A percentile compares a stretch with the other conserved stretches of the same genome.
phyloP scores from a whole-genome alignment of 2,329 filamentous ascomycete genomes.

The Aureobasidium sp. region DNA sequence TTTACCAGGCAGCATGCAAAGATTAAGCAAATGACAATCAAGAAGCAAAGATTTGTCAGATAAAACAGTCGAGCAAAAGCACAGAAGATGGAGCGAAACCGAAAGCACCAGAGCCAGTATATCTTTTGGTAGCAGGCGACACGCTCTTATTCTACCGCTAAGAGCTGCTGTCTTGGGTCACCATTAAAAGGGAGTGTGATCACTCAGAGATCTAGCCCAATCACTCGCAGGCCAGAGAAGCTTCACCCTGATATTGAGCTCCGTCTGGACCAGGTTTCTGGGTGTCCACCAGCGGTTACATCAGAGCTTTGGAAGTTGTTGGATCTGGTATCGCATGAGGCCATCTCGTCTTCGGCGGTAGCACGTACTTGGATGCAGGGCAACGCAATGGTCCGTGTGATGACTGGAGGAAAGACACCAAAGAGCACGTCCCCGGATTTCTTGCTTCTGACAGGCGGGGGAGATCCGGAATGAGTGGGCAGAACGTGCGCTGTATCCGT shows the following conservation, averaged over 20 bases:
- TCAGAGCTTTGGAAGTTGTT: conserved; percentile 10
- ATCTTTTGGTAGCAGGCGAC: neutral
- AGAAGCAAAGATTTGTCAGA: neutral
- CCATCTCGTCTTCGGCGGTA: conserved; percentile 1
- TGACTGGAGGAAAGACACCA: conserved; percentile 12
- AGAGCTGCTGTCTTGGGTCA: conserved; percentile 6
- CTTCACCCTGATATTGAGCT: conserved; percentile 8
- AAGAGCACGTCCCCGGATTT: neutral
- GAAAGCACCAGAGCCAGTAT: conserved; percentile 5
- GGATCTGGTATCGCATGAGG: conserved; percentile 19
- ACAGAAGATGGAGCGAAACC: neutral
- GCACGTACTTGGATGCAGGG: conserved; percentile 17
- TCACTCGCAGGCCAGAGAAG: conserved; percentile 8
- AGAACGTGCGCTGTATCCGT: conserved; percentile 16
- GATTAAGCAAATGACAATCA: conserved; percentile 4
- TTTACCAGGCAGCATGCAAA: neutral
- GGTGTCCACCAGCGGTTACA: conserved; percentile 5
- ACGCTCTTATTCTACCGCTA: conserved; percentile 5
- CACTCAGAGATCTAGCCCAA: conserved; percentile 16
- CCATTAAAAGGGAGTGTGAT: conserved; percentile 4
- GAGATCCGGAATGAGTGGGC: neutral
- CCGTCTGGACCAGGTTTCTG: conserved; percentile 8
- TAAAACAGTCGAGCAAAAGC: neutral
- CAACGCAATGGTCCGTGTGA: conserved; percentile 2
- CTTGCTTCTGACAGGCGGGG: conserved; percentile 10